Evolutionary conservation across 768 basidiomycete genomes (phyloP).

Genomic region (Lactarius quietus): DNA sequence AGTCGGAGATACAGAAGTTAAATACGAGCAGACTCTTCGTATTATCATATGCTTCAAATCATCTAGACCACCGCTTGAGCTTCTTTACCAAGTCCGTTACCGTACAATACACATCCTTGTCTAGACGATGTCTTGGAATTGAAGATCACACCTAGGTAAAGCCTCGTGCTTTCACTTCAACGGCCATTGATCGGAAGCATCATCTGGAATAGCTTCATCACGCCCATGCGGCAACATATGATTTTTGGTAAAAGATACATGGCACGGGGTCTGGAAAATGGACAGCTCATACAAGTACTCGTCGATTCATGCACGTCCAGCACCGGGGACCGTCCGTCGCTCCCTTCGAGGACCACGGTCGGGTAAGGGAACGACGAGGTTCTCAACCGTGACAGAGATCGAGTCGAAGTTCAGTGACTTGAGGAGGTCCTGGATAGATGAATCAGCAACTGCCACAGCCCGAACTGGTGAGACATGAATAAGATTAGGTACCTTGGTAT

Average conservation of each 20-base stretch:
- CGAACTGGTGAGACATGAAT: background rate
- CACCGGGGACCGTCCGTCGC: conserved; percentile 78
- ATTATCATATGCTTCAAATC: too few species aligned
- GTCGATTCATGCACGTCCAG: conserved; percentile 47
- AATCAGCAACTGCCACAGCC: background rate
- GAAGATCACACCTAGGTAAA: too few species aligned
- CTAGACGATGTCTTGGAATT: background rate
- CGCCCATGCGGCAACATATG: conserved; percentile 1
- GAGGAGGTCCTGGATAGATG: conserved; percentile 67
- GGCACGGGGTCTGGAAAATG: too few species aligned
- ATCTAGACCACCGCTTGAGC: background rate
- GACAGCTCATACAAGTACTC: conserved; percentile 7
- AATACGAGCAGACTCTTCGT: too few species aligned
- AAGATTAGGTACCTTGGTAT: conserved; percentile 77
- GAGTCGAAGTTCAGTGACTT: conserved; percentile 90
- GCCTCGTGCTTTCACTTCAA: background rate
- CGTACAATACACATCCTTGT: background rate
- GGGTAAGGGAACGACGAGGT: conserved; percentile 57
- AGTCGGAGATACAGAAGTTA: too few species aligned
- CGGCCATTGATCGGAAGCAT: background rate
- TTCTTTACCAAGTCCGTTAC: background rate
- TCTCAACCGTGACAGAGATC: conserved; percentile 71
- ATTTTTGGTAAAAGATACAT: background rate
- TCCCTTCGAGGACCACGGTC: conserved; percentile 74
- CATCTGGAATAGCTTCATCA: background rate